phyloP scores from a whole-genome alignment of 2,329 filamentous ascomycete genomes.

The Atkinsonella texensis region DNA sequence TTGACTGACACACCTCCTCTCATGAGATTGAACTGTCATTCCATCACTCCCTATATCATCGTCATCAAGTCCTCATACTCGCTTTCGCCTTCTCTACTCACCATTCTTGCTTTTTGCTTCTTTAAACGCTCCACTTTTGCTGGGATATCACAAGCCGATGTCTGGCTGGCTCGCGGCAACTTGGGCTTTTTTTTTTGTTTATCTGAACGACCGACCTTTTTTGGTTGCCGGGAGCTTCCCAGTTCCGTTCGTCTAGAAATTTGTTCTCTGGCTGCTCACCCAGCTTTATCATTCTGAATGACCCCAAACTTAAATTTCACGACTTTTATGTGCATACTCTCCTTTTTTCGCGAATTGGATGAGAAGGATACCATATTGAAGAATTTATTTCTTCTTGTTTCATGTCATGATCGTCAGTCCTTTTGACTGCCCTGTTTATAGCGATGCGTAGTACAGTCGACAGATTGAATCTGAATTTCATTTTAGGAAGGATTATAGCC shows the following conservation, averaged over 20 bases:
- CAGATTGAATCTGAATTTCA: background rate
- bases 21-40: background rate
- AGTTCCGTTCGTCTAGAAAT: background rate
- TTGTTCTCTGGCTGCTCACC: background rate
- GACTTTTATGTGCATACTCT: constrained; percentile 7
- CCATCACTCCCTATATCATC: background rate
- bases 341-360: constrained; percentile 9
- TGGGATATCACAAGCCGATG: background rate
- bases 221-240: background rate
- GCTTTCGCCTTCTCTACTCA: background rate
- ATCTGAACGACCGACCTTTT: too few relatives aligned
- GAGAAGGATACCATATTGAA: constrained; percentile 14
- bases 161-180: background rate
- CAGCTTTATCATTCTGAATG: background rate
- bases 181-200: background rate
- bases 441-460: background rate
- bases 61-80: background rate
- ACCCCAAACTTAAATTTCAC: constrained; percentile 2
- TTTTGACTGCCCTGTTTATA: constrained; percentile 1
- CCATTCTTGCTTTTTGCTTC: background rate
- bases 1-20: too few relatives aligned
- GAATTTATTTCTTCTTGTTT: background rate
- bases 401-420: constrained; percentile 1
- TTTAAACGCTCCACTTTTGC: too few relatives aligned
- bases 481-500: background rate